A percentile compares a stretch with the other conserved stretches of the same genome.
phyloP scores from a whole-genome alignment of 1,139 yeast species.

The Saccharomyces uvarum region DNA sequence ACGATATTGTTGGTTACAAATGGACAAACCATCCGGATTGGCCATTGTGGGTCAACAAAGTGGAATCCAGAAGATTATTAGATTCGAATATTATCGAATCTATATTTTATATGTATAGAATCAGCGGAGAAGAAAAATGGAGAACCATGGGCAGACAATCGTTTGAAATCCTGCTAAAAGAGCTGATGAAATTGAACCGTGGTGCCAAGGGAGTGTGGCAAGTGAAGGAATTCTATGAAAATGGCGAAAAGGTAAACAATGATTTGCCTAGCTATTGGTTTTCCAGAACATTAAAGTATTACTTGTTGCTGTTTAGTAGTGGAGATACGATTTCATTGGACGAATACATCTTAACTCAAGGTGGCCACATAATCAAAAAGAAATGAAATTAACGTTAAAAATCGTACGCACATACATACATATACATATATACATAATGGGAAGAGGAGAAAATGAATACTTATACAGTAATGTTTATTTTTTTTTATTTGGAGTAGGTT shows the following conservation, averaged over 20 bases:
- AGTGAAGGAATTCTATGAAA: slow-evolving; percentile 20
- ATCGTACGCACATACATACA: slow-evolving; percentile 1
- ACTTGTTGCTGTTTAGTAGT: slow-evolving; percentile 62
- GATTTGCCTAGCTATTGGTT: slow-evolving; percentile 59
- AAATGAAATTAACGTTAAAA: slow-evolving; percentile 3
- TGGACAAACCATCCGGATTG: slow-evolving; percentile 22
- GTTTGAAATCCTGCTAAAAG: slow-evolving; percentile 54
- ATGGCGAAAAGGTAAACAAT: slow-evolving; percentile 37
- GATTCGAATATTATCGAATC: slow-evolving; percentile 77
- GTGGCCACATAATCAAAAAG: slow-evolving; percentile 45
- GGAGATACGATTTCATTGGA: slow-evolving; percentile 52
- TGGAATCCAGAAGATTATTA: slow-evolving; percentile 49
- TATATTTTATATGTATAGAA: slow-evolving; percentile 61
- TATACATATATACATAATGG: not conserved
- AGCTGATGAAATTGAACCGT: slow-evolving; percentile 46
- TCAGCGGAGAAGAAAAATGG: slow-evolving; percentile 67
- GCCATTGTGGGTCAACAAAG: slow-evolving; percentile 36
- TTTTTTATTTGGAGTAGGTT: not conserved
- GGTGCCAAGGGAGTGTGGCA: slow-evolving; percentile 39
- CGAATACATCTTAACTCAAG: slow-evolving; percentile 67
- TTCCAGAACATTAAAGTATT: slow-evolving; percentile 72
- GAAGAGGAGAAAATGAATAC: not conserved
- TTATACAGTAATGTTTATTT: not conserved
- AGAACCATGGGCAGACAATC: slow-evolving; percentile 47
- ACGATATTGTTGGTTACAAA: not conserved